A percentile compares a stretch with the other conserved stretches of the same genome.
phyloP scores from a whole-genome alignment of 768 basidiomycete species.

The Phanerochaete carnosa region DNA sequence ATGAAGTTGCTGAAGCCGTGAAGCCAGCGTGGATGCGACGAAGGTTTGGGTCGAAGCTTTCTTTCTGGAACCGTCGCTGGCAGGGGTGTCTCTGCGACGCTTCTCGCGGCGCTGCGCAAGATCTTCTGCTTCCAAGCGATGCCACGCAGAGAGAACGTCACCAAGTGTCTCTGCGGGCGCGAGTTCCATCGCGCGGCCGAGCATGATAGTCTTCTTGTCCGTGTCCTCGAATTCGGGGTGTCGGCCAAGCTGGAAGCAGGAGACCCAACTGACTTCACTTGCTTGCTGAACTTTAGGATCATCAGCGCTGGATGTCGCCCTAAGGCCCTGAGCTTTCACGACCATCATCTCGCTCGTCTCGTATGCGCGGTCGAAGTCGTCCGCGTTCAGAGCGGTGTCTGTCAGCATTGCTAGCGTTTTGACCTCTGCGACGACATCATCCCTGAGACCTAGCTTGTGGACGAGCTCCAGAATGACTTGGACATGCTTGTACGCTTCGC shows the following conservation, averaged over 20 bases:
- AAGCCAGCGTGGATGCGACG: conserved; percentile 43
- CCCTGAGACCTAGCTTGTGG: conserved; percentile 78
- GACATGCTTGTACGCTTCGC: conserved; percentile 87
- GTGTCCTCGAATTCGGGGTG: conserved; percentile 74
- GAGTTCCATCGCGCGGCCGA: conserved; percentile 81
- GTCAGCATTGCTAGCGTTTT: conserved; percentile 88
- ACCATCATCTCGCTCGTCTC: conserved; percentile 74
- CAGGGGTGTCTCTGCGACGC: conserved; percentile 20
- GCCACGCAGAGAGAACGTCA: conserved; percentile 78
- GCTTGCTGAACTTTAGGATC: conserved; percentile 52
- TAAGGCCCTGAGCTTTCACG: conserved; percentile 50
- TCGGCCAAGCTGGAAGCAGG: conserved; percentile 84
- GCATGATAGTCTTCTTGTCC: conserved; percentile 60
- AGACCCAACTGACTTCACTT: conserved; percentile 84
- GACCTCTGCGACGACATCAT: conserved; percentile 72
- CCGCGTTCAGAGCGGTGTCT: conserved; percentile 78
- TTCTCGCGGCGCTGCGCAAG: conserved; percentile 47
- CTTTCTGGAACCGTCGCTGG: conserved; percentile 1
- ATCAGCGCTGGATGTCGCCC: conserved; percentile 29
- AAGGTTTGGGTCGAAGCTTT: neutral
- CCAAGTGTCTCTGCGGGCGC: conserved; percentile 80
- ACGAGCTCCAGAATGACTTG: conserved; percentile 90
- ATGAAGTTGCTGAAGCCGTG: conserved; percentile 61
- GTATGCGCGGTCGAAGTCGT: conserved; percentile 75
- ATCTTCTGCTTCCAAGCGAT: conserved; percentile 66